Percentiles rank a stretch among this genome's conserved stretches.
phyloP scores from a whole-genome alignment of 495 filamentous ascomycete species.

The Podospora australis region DNA sequence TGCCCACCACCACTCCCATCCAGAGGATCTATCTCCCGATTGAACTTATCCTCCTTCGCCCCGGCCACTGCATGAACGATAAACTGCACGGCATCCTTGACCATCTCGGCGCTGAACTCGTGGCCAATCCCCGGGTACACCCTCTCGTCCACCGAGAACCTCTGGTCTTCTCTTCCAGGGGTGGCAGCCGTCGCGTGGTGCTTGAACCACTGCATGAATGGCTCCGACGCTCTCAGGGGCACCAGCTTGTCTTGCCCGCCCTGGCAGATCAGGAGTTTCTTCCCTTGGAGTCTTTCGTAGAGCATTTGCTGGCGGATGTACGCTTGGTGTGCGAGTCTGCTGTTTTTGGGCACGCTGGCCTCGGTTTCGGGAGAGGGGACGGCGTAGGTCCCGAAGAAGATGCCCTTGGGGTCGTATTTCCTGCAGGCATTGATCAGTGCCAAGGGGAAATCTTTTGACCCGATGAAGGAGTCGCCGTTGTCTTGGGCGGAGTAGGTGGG shows the following conservation, averaged over 20 bases:
- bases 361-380: too few relatives aligned
- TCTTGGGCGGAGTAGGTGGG: constrained; percentile 46
- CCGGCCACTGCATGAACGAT: constrained; percentile 46
- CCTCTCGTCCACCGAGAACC: constrained; percentile 61
- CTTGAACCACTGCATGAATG: constrained; percentile 68
- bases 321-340: not conserved
- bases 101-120: constrained; percentile 66
- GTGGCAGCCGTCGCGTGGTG: constrained; percentile 45
- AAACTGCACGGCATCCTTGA: constrained; percentile 60
- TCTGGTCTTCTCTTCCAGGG: constrained; percentile 51
- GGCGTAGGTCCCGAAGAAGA: constrained; percentile 51
- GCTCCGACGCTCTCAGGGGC: constrained; percentile 61
- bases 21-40: too few relatives aligned
- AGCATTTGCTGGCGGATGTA: constrained; percentile 34
- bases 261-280: constrained; percentile 70
- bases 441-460: constrained; percentile 66
- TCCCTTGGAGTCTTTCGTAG: constrained; percentile 53
- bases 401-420: constrained; percentile 61
- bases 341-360: not conserved
- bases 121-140: constrained; percentile 70
- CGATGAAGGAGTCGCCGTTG: constrained; percentile 59
- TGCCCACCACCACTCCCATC: too few relatives aligned
- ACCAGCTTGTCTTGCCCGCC: constrained; percentile 80
- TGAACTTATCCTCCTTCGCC: constrained; percentile 10
- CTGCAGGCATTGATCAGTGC: constrained; percentile 56